A percentile compares a stretch with the other conserved stretches of the same genome.
Evolutionary conservation across 169 alveolate genomes (phyloP).

Genomic region (Plasmodium coatneyi): DNA sequence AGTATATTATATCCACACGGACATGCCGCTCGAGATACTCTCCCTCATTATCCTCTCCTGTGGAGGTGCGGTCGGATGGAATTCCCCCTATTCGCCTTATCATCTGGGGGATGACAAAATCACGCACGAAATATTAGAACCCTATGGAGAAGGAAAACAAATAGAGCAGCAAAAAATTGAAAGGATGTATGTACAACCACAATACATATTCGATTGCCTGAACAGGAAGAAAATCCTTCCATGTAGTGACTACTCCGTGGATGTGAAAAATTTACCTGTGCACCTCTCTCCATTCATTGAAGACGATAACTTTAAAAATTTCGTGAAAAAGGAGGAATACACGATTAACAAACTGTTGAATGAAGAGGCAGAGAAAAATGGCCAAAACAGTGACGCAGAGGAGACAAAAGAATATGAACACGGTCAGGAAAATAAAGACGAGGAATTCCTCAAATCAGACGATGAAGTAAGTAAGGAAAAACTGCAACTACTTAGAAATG

Average conservation of each 20-base stretch:
- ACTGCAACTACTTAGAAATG: constrained; percentile 2
- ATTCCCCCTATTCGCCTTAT: constrained; percentile 13
- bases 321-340: constrained; percentile 64
- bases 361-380: neutral
- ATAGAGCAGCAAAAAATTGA: neutral
- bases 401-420: neutral
- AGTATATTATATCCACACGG: constrained; percentile 42
- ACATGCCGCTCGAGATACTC: constrained; percentile 46
- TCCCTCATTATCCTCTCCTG: constrained; percentile 46
- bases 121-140: constrained; percentile 67
- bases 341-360: constrained; percentile 32
- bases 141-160: constrained; percentile 81
- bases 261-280: constrained; percentile 92
- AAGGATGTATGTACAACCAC: constrained; percentile 92
- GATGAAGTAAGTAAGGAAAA: constrained; percentile 14
- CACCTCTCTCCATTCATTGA: constrained; percentile 95
- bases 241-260: constrained; percentile 92
- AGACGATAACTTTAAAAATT: constrained; percentile 59
- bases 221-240: constrained; percentile 91
- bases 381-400: neutral
- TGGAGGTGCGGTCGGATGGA: constrained; percentile 49
- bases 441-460: constrained; percentile 2
- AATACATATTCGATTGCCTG: constrained; percentile 95
- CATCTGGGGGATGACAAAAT: neutral
- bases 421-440: neutral